Evolutionary conservation across 2,329 filamentous ascomycete species (phyloP).

Genomic region (Diaporthe capsici): DNA sequence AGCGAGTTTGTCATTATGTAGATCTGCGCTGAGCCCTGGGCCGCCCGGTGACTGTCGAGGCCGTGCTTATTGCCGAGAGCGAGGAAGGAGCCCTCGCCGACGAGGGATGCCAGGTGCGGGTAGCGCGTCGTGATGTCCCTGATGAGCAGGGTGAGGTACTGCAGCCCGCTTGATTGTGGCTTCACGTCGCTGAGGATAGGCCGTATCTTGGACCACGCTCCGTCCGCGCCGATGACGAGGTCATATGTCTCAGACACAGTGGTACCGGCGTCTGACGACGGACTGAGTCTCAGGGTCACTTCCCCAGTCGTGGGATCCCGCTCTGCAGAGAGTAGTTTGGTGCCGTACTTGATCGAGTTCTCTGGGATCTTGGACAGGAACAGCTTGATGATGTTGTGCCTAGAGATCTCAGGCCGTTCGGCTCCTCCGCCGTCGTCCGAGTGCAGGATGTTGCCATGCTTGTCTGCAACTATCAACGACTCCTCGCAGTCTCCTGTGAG

Average conservation of each 20-base stretch:
- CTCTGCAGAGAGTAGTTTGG: conserved; percentile 49
- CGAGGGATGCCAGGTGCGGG: conserved; percentile 54
- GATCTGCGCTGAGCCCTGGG: conserved; percentile 49
- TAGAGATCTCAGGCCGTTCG: conserved; percentile 56
- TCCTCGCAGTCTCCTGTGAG: conserved; percentile 60
- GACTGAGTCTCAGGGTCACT: conserved; percentile 40
- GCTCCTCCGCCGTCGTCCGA: conserved; percentile 43
- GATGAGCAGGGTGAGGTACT: conserved; percentile 54
- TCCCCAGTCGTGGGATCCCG: conserved; percentile 10
- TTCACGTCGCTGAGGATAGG: conserved; percentile 51
- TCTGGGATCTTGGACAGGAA: conserved; percentile 50
- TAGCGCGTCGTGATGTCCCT: conserved; percentile 51
- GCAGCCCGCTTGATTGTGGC: conserved; percentile 57
- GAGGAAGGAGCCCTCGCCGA: conserved; percentile 56
- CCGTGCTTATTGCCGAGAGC: conserved; percentile 55
- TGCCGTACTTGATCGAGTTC: conserved; percentile 55
- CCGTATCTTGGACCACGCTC: conserved; percentile 57
- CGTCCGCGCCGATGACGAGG: conserved; percentile 57
- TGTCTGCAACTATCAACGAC: conserved; percentile 53
- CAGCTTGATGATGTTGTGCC: conserved; percentile 52
- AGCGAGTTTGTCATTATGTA: conserved; percentile 47
- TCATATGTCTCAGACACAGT: conserved; percentile 49
- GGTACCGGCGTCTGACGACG: conserved; percentile 43
- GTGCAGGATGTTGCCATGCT: conserved; percentile 46
- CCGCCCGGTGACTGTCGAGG: conserved; percentile 51